Evolutionary conservation across 176 grass and related monocot species (phyloP).

Genomic region (Paspalum notatum): DNA sequence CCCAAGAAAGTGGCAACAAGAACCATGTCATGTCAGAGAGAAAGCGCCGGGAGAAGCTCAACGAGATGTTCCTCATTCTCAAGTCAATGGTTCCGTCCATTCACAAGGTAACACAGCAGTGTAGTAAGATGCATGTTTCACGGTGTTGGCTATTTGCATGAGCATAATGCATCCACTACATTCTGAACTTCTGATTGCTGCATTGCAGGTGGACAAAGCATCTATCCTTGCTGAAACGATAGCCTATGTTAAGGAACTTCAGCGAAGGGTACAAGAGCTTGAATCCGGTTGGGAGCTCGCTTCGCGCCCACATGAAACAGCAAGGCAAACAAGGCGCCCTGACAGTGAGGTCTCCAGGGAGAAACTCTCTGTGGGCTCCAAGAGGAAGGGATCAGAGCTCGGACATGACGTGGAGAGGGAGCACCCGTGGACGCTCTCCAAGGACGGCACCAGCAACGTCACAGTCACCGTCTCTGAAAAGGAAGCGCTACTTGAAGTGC

Average conservation of each 20-base stretch:
- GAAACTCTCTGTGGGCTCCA: constrained; percentile 4
- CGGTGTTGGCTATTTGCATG: background rate
- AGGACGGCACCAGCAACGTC: constrained; percentile 50
- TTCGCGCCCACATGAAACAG: background rate
- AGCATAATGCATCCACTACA: too few relatives aligned
- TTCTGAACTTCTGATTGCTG: too few relatives aligned
- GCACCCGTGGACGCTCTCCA: constrained; percentile 42
- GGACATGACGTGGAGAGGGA: constrained; percentile 2
- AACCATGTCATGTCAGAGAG: constrained; percentile 74
- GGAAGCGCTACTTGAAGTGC: constrained; percentile 67
- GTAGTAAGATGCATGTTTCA: too few relatives aligned
- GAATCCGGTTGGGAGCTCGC: constrained; percentile 43
- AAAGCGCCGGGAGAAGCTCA: constrained; percentile 79
- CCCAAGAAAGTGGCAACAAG: constrained; percentile 40
- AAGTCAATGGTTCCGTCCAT: constrained; percentile 76
- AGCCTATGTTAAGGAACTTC: constrained; percentile 71
- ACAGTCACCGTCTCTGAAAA: constrained; percentile 58
- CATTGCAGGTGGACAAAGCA: constrained; percentile 88
- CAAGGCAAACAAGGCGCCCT: background rate
- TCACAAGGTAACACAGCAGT: constrained; percentile 65
- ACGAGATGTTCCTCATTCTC: constrained; percentile 76
- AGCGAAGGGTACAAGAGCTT: constrained; percentile 62
- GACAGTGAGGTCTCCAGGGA: constrained; percentile 28
- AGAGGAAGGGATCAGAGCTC: constrained; percentile 43
- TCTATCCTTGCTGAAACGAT: constrained; percentile 83